Evolutionary conservation across 2,329 filamentous ascomycete genomes (phyloP), one percentile per base, ranked within the genome.

Genomic region (Ascochyta koolunga): DNA sequence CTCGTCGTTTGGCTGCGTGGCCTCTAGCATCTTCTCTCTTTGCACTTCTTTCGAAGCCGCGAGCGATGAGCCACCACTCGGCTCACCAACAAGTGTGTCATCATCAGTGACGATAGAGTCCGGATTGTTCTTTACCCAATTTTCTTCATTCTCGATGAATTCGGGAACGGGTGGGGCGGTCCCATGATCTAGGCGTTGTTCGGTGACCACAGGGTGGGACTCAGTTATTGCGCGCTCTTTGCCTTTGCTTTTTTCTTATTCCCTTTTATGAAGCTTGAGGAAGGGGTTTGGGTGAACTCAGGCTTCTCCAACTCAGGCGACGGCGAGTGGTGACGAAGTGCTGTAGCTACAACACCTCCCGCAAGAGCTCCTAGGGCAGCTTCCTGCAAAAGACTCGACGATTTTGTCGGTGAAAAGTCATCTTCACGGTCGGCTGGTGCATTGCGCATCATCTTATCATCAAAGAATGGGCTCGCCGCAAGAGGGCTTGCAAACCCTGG

Each of bases 1-100:
- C 13, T 51, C 42, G 5, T 48, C 55, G 1, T 40, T 43, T 1
- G 68, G 68, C 9, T 56, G 54, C 0, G 69, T 73, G 25, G 39
- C 58, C n/a, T 70, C 67, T 5, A 70, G 42, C 11, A 71, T 42
- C 45, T 73, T 72, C 46, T 70, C 62, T 16, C 55, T 42, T 5
- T 54, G 61, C 31, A 61, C 44, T n/a, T 64, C 63, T 39, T 72
- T 73, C 3, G 48, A 49, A n/a, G 61, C 43, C 21, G 49, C 22
- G 7, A 57, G 54, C 0, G 61, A 59, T 6, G 39, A 48, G 8
- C 49, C 54, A 31, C 56, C 29, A 19, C 45, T 46, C 2, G 65
- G 58, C 11, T 72, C 69, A 27, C 65, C 70, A 15, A 73, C 64
- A 35, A 73, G 66, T 2, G 69, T 72, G 45, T 65, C 67, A 36